Base-by-base conservation (phyloP, 805 yeast genomes). In the Candida sonorensis region DNA sequence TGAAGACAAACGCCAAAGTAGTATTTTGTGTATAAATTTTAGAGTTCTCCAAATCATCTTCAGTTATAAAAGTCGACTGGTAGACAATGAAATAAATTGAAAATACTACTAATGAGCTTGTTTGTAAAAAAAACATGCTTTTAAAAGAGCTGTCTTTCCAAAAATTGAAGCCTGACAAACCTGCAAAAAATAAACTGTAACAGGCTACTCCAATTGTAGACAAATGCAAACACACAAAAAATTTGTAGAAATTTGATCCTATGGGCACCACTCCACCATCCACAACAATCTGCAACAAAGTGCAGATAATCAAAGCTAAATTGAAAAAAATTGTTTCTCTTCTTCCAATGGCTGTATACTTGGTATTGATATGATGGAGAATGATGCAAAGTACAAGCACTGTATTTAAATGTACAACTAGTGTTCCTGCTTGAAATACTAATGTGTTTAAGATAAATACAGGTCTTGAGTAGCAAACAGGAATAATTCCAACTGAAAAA, bases 221-320 rank as follows among this genome's bases (percentile, higher is more conserved):
- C 15, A 80, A 53, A 54, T 90, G 97, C 6, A 79, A 65, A 10
- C 92, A 76, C 4, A 85, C 96, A 53, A 88, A 82, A 54, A 81
- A 87, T 1, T 85, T 81, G 51, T 76, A 90, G 4, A 85, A 65
- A 2, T 51, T 50, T 2, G 92, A 73, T 3, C 88, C 81, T 1
- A 95, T 92, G 1, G 97, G 95, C 10, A 83, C 70, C 1, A 90
- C 96, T 13, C 97, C 97, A 42, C 94, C 78, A 50, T 90, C 95
- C 4, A 86, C 94, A 15, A 90, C 70, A 29, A 90, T 63, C 3
- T 88, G 69, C 39, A 79, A 61, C 11, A 82, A 67, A 5, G 75
- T 68, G 41, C 82, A 66, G 1, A 72, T 64, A 20, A 80, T 62
- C 40, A 69, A 67, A 26, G 74, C 48, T 57, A 80, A 76, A 56